Base-by-base conservation (phyloP, 2,329 filamentous ascomycete genomes). In the Ascocoryne sarcoides region DNA sequence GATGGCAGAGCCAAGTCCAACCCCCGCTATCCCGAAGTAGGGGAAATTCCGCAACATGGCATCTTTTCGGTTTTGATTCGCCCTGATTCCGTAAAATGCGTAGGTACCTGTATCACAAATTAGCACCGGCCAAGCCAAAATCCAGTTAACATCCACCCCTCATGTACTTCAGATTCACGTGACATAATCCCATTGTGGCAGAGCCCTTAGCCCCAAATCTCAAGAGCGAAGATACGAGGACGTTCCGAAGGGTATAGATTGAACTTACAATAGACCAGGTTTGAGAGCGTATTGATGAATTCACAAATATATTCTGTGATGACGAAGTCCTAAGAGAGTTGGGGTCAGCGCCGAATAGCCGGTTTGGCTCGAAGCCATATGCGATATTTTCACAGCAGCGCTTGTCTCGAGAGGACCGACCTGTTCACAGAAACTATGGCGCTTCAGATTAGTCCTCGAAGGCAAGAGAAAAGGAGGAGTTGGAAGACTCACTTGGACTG, bases 11-110 rank as follows among this genome's bases (percentile, higher is more conserved):
- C 65, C 57, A 12, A 68, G 40, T 14, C 66, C 66, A 5, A 69
- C 66, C 28, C 56, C 52, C 15, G 64, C 62, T 7, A 69, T 59
- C 3, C 63, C 65, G 48, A 64, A 58, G 47, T 69, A 69, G 4
- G 65, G 61, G 23, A 60, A 37, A 37, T 57, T 59, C 12, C 57
- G 42, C 12, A 57, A 37, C 4, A 58, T 46, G 2, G 56, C 54
- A 52, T 60, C 55, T 20, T 39, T 39, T 4, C 51, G 51, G 7
- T 51, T 52, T 20, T 39, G 39, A 30, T 59, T 60, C 26, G 37
- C 37, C 20, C 39, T 54, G 18, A 60, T 56, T 4, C 57, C 56
- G 34, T 55, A 44, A 31, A 48, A 53, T 1, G 57, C 57, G 32
- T 60, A 60, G 32, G 45, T 50, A 7, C 54, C 53, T 57, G 17